Evolutionary conservation across 192 early-diverging fungal genomes (phyloP).

Genomic region (Coemansia sp.): DNA sequence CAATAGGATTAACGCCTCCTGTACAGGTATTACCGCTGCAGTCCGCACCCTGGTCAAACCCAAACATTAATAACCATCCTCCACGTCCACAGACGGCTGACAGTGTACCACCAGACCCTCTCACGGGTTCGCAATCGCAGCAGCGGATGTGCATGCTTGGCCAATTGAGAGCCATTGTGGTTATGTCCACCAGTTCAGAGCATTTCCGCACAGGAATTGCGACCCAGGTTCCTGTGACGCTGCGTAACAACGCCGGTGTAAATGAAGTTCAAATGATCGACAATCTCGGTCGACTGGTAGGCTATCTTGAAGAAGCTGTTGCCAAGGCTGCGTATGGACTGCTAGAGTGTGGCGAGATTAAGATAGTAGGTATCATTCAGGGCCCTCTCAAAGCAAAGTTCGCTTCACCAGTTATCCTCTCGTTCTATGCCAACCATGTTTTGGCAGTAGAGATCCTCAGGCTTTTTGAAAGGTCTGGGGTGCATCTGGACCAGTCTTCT

Average conservation of each 20-base stretch:
- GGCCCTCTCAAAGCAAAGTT: constrained; percentile 37
- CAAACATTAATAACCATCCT: background rate
- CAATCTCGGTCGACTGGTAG: constrained; percentile 19
- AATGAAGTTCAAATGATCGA: constrained; percentile 37
- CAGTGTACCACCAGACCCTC: background rate
- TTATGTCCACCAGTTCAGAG: constrained; percentile 25
- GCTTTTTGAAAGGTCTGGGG: constrained; percentile 25
- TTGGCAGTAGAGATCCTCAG: constrained; percentile 22
- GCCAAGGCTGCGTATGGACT: constrained; percentile 26
- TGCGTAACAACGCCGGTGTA: constrained; percentile 23
- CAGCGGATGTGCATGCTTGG: constrained; percentile 38
- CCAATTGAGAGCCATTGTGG: constrained; percentile 34
- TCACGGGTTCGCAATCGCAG: background rate
- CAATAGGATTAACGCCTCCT: too few relatives aligned
- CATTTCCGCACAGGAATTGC: constrained; percentile 24
- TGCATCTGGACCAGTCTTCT: constrained; percentile 44
- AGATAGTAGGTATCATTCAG: constrained; percentile 18
- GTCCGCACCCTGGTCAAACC: too few relatives aligned
- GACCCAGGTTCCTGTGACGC: constrained; percentile 22
- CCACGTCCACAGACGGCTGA: background rate
- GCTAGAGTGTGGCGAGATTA: constrained; percentile 24
- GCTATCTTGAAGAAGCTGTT: constrained; percentile 39
- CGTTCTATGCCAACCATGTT: constrained; percentile 29
- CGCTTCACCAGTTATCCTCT: constrained; percentile 33
- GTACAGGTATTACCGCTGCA: too few relatives aligned